Evolutionary conservation across 192 early-diverging fungal species (phyloP).

Genomic region (Mortierella alpina): DNA sequence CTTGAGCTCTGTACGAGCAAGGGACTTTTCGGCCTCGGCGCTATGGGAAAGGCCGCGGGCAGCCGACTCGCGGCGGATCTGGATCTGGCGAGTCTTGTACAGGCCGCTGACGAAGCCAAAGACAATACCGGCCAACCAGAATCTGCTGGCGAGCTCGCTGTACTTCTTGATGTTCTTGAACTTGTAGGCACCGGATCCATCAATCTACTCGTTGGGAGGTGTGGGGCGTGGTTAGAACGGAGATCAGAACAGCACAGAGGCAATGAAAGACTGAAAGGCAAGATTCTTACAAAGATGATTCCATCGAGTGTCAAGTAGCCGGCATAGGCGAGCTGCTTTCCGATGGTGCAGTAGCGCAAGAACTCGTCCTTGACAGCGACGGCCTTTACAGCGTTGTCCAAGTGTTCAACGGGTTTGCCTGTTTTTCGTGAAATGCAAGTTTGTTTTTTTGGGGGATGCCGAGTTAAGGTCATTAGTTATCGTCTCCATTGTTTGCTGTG

Average conservation of each 20-base stretch:
- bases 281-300: conserved; percentile 68
- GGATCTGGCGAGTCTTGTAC: conserved; percentile 72
- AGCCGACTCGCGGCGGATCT: conserved; percentile 54
- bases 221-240: not conserved
- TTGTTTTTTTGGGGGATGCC: not conserved
- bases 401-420: conserved; percentile 75
- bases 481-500: not conserved
- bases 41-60: conserved; percentile 44
- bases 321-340: conserved; percentile 69
- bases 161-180: conserved; percentile 74
- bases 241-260: not conserved
- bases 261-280: not conserved
- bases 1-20: conserved; percentile 56
- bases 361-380: conserved; percentile 69
- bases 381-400: conserved; percentile 67
- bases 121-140: conserved; percentile 74
- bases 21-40: conserved; percentile 40
- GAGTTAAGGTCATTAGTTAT: not conserved
- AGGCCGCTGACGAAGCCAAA: conserved; percentile 71
- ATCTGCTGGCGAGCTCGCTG: conserved; percentile 64
- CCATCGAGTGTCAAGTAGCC: conserved; percentile 73
- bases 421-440: not conserved
- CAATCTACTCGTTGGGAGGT: conserved; percentile 53
- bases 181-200: conserved; percentile 71
- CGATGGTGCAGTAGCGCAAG: conserved; percentile 59